A percentile compares a stretch with the other conserved stretches of the same genome.
Conservation (phyloP, 495 filamentous ascomycete genomes). For the Penicillium silybi region DNA sequence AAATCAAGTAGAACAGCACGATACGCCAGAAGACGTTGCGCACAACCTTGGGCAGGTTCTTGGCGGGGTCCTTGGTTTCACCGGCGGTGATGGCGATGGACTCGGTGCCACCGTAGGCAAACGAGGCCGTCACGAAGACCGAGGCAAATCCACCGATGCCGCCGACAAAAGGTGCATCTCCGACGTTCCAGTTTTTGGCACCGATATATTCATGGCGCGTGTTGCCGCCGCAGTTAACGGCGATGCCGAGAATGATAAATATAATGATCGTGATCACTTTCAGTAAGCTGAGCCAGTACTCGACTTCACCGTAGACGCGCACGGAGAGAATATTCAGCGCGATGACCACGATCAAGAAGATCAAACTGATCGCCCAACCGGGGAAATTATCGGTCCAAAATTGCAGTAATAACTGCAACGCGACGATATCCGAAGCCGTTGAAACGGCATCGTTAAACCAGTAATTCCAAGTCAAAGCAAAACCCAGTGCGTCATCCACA, state of each 20-base stretch:
- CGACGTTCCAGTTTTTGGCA: constrained; percentile 40
- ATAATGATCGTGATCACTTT: constrained; percentile 55
- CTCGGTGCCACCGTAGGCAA: constrained; percentile 52
- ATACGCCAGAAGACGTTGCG: constrained; percentile 54
- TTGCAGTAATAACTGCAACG: constrained; percentile 49
- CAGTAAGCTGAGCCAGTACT: constrained; percentile 53
- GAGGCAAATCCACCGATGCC: constrained; percentile 52
- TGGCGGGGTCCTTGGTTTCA: constrained; percentile 47
- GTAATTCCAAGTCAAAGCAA: constrained; percentile 54
- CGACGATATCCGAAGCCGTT: constrained; percentile 52
- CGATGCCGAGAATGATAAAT: constrained; percentile 50
- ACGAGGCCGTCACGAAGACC: constrained; percentile 52
- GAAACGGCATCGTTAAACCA: constrained; percentile 59
- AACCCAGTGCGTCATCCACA: constrained; percentile 54
- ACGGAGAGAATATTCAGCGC: constrained; percentile 49
- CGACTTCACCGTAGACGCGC: constrained; percentile 51
- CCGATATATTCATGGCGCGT: constrained; percentile 43
- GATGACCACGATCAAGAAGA: constrained; percentile 50
- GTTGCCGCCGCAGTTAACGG: constrained; percentile 49
- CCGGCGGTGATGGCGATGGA: constrained; percentile 55
- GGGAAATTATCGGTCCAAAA: constrained; percentile 53
- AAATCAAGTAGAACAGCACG: constrained; percentile 49
- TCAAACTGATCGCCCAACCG: constrained; percentile 48
- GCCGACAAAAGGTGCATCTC: constrained; percentile 50
- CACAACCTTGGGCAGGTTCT: constrained; percentile 46